These are phyloP conservation scores for Saussurea involucrata DNA, from an alignment of 129 eudicot species.

Conservation along the genomic window DNA sequence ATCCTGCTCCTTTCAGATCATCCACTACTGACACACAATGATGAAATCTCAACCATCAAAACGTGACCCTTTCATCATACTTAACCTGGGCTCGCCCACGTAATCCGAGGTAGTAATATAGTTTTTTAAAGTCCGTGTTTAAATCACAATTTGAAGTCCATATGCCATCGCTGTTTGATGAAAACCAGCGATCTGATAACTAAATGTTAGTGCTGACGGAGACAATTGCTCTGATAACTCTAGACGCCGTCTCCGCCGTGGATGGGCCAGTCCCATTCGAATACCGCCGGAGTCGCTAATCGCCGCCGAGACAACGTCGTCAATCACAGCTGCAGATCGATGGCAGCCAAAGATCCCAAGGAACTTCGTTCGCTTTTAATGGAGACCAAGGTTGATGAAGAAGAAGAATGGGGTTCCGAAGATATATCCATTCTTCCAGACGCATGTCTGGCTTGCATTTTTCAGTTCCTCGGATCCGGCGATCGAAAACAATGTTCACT, in stretches of 20 bases:
- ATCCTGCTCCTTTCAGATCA: slow-evolving; percentile 6
- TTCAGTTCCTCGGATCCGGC: slow-evolving; percentile 36
- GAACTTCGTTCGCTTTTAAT: slow-evolving; percentile 19
- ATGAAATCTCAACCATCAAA: slow-evolving; percentile 3
- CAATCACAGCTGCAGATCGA: slow-evolving; percentile 7
- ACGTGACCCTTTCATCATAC: not conserved
- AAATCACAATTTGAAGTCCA: slow-evolving; percentile 15
- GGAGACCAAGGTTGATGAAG: slow-evolving; percentile 10
- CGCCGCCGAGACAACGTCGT: slow-evolving; percentile 9
- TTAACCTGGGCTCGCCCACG: not conserved
- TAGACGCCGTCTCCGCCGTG: slow-evolving; percentile 15
- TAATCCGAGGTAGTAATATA: slow-evolving; percentile 1
- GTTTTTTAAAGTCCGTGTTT: slow-evolving; percentile 4
- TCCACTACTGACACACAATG: not conserved
- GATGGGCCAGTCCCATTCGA: slow-evolving; percentile 30
- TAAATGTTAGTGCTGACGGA: not conserved
- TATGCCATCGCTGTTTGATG: not conserved
- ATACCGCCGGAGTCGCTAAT: not conserved
- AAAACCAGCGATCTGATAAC: not conserved
- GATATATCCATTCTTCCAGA: slow-evolving; percentile 32
- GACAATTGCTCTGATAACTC: not conserved
- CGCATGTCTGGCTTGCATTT: slow-evolving; percentile 42
- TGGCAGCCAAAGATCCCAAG: slow-evolving; percentile 11
- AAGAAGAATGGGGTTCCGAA: not conserved
- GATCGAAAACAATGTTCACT: slow-evolving; percentile 46